Evolutionary conservation across 805 yeast genomes (phyloP).

Genomic region (Scheffersomyces lignosus): DNA sequence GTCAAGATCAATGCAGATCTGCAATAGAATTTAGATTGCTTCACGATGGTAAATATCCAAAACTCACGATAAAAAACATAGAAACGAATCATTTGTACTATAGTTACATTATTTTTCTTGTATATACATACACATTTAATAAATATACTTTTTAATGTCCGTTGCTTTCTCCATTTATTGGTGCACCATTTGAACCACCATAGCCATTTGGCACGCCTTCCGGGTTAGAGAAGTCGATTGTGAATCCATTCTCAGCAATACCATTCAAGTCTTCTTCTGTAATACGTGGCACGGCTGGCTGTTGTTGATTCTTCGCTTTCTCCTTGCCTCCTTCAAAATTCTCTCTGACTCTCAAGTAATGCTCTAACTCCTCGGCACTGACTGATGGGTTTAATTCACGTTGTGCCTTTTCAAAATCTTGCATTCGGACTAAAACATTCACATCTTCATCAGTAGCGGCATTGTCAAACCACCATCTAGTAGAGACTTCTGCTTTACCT

Average conservation of each 20-base stretch:
- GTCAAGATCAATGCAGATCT: no score
- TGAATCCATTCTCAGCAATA: background rate
- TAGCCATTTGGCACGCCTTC: background rate
- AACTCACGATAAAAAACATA: no score
- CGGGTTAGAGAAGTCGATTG: background rate
- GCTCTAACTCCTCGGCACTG: conserved; percentile 80
- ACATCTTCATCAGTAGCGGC: conserved; percentile 67
- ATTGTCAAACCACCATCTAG: conserved; percentile 90
- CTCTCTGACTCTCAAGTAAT: conserved; percentile 75
- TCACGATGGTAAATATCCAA: no score
- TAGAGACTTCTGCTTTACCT: conserved; percentile 49
- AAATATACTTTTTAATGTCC: no score
- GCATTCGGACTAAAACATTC: conserved; percentile 63
- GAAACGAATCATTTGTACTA: no score
- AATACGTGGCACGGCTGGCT: background rate
- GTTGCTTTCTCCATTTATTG: no score
- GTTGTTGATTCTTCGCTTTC: conserved; percentile 16
- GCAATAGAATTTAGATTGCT: no score
- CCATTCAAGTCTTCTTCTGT: background rate
- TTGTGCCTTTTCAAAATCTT: conserved; percentile 79
- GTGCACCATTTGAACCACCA: no score
- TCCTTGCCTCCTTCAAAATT: conserved; percentile 74
- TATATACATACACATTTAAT: no score
- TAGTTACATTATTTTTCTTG: no score
- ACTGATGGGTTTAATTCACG: conserved; percentile 78